phyloP scores from a whole-genome alignment of 2,329 filamentous ascomycete species.

The Xylariaceae sp. region DNA sequence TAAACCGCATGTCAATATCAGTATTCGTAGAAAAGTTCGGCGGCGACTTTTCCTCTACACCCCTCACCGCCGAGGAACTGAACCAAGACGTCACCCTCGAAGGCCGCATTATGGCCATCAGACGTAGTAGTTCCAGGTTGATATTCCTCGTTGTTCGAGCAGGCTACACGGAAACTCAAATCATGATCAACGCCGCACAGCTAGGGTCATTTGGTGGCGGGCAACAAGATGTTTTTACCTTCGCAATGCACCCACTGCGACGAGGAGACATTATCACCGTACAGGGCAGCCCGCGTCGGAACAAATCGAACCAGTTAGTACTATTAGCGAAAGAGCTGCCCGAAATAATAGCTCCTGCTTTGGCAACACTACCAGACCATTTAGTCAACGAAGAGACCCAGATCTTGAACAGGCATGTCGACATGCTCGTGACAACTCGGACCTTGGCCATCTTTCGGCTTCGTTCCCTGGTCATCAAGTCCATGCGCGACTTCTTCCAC shows the following conservation, averaged over 20 bases:
- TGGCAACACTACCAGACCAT: constrained; percentile 72
- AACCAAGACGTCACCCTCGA: constrained; percentile 32
- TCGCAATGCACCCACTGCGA: constrained; percentile 62
- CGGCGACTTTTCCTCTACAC: constrained; percentile 18
- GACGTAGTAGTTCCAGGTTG: constrained; percentile 62
- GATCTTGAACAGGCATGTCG: constrained; percentile 75
- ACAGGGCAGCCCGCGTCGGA: constrained; percentile 65
- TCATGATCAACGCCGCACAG: constrained; percentile 64
- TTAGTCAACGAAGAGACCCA: constrained; percentile 68
- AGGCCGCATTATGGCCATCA: constrained; percentile 29
- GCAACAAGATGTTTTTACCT: constrained; percentile 47
- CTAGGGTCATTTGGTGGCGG: too few species aligned
- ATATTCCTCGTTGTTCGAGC: constrained; percentile 79
- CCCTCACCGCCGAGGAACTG: constrained; percentile 26
- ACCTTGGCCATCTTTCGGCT: constrained; percentile 67
- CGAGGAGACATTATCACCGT: constrained; percentile 72
- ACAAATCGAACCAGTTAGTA: constrained; percentile 70
- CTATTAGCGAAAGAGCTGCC: constrained; percentile 67
- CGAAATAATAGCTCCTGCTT: constrained; percentile 67
- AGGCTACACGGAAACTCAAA: constrained; percentile 69
- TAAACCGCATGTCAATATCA: constrained; percentile 35
- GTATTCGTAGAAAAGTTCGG: constrained; percentile 36
- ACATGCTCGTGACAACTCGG: constrained; percentile 72
- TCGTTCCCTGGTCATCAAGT: constrained; percentile 69
- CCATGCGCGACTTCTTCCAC: constrained; percentile 70